Base-by-base conservation (phyloP, 208 protist genomes). In the Herpetomonas samuelpessoai region DNA sequence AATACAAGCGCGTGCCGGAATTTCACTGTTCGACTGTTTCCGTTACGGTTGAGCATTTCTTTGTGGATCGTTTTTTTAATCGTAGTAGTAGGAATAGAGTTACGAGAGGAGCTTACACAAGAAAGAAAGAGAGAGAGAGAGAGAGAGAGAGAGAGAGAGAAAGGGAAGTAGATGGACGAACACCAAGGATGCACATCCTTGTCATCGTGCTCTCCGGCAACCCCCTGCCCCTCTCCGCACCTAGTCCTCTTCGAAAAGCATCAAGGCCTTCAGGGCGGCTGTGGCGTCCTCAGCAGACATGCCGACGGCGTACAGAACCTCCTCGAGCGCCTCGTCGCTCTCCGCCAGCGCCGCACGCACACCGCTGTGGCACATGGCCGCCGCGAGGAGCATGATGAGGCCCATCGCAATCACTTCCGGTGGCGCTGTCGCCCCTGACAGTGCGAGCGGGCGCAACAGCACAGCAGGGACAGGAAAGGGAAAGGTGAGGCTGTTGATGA, bases 401-500 rank as follows among this genome's bases (percentile, higher is more conserved):
- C 53, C 58, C 3, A 78, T 30, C 59, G 55, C 60, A 9, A 78
- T 18, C 25, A n/a, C 46, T 9, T 26, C 27, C 27, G 65, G 41
- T 19, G 72, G 49, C 26, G 29, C 21, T 1, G 2, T 6, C 39
- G 65, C 66, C 19, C 71, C 55, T 12, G 83, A 65, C 35, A 52
- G 29, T 0, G 2, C 49, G 12, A 65, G 24, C 2, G 71, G 51
- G 21, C 60, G 67, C 35, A 79, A 64, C 41, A 91, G 59, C 35
- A 49, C 65, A 21, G 77, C 68, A 18, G 83, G 83, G 3, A 91
- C 55, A 2, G 77, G 44, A n/a, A 76, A 83, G 1, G 77, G 77
- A 48, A 86, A 83, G 10, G 19, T 49, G 16, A 91, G 64, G 50
- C 71, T 88, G 45, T 53, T 38, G 41, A 83, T 53, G 38, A 83